Evolutionary conservation across 164 flowering plant species (phyloP).

Genomic region (Santalum album): DNA sequence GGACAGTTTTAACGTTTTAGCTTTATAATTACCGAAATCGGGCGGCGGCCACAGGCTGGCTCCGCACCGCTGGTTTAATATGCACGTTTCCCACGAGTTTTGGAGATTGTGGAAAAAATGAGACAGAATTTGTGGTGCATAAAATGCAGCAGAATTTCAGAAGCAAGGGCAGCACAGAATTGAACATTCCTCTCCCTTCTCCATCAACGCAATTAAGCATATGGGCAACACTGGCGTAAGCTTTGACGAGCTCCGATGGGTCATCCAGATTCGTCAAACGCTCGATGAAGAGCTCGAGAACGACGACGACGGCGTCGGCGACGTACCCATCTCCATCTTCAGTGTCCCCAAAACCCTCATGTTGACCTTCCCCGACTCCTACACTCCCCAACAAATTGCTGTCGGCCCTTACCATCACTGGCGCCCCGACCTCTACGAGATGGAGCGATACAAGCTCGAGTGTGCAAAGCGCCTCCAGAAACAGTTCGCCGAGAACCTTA

Average conservation of each 20-base stretch:
- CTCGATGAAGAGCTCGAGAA: conserved; percentile 44
- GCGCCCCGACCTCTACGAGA: conserved; percentile 35
- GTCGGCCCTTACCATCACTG: conserved; percentile 43
- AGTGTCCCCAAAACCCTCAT: conserved; percentile 35
- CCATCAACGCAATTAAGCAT: too few relatives aligned
- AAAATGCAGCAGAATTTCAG: too few relatives aligned
- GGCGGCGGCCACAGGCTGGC: too few relatives aligned
- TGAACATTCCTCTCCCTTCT: too few relatives aligned
- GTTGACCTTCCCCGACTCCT: conserved; percentile 25
- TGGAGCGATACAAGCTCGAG: conserved; percentile 38
- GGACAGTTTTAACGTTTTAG: too few relatives aligned
- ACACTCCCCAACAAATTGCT: conserved; percentile 42
- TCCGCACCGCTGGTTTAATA: too few relatives aligned
- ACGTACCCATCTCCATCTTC: conserved; percentile 30
- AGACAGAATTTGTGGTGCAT: too few relatives aligned
- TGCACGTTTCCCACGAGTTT: too few relatives aligned
- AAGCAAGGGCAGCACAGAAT: too few relatives aligned
- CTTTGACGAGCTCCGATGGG: conserved; percentile 42
- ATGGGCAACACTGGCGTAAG: too few relatives aligned
- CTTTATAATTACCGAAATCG: too few relatives aligned
- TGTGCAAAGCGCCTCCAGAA: conserved; percentile 28
- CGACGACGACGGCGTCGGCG: conserved; percentile 8
- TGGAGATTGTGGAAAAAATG: too few relatives aligned
- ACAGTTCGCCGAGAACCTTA: conserved; percentile 8
- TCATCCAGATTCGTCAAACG: conserved; percentile 32